phyloP scores from a whole-genome alignment of 2,329 filamentous ascomycete genomes.

The Ophiosphaerella herpotricha region DNA sequence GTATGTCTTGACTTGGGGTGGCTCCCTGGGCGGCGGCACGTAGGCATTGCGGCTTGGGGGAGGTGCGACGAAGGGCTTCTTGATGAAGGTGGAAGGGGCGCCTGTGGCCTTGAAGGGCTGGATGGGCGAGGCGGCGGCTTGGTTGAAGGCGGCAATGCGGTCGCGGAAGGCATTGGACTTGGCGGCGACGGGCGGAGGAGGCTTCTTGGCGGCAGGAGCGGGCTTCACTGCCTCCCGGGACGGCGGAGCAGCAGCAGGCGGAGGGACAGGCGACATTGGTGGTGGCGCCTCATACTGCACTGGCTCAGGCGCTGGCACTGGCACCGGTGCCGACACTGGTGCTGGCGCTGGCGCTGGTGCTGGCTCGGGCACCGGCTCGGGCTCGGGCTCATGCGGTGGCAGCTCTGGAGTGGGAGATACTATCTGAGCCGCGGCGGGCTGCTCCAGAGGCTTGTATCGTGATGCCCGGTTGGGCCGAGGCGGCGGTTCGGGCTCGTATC shows the following conservation, averaged over 20 bases:
- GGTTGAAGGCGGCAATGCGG: constrained; percentile 97
- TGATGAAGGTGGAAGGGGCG: constrained; percentile 73
- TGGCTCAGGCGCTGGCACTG: constrained; percentile 29
- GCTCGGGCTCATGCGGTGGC: constrained; percentile 33
- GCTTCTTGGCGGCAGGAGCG: constrained; percentile 54
- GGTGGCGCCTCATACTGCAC: not conserved
- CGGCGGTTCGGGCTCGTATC: constrained; percentile 88
- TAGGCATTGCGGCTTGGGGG: constrained; percentile 92
- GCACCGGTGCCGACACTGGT: constrained; percentile 45
- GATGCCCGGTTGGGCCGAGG: constrained; percentile 76
- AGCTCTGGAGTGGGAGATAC: constrained; percentile 35
- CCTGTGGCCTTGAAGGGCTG: constrained; percentile 86
- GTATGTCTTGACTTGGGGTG: constrained; percentile 75
- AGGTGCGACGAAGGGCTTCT: constrained; percentile 95
- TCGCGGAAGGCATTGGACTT: constrained; percentile 93
- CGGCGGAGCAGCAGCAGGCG: constrained; percentile 27
- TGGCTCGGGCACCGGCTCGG: constrained; percentile 28
- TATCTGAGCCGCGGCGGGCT: constrained; percentile 26
- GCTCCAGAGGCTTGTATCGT: constrained; percentile 53
- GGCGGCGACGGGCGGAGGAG: constrained; percentile 70
- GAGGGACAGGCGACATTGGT: constrained; percentile 35
- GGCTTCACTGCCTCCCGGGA: constrained; percentile 47
- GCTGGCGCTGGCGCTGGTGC: constrained; percentile 42
- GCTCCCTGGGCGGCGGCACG: constrained; percentile 77
- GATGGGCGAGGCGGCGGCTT: constrained; percentile 79